Evolutionary conservation across 495 filamentous ascomycete species (phyloP).

Genomic region (Mytilinidion resinicola): DNA sequence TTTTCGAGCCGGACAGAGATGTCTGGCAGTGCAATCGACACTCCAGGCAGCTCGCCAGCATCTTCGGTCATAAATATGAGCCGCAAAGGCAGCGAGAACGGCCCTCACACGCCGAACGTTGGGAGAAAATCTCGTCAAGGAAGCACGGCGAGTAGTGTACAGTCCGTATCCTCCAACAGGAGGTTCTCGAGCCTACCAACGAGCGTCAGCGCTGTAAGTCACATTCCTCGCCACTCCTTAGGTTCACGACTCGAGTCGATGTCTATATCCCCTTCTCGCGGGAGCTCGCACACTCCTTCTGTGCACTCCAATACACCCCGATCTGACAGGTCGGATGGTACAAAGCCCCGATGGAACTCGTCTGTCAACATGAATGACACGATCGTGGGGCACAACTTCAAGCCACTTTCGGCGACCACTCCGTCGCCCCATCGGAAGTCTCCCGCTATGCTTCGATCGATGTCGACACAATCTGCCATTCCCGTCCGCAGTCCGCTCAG

Average conservation of each 20-base stretch:
- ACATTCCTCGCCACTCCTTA: slow-evolving; percentile 37
- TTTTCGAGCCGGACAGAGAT: slow-evolving; percentile 65
- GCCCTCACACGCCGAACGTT: slow-evolving; percentile 18
- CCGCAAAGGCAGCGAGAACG: slow-evolving; percentile 32
- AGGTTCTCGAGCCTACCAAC: slow-evolving; percentile 31
- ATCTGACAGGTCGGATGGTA: slow-evolving; percentile 33
- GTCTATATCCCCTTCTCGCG: slow-evolving; percentile 28
- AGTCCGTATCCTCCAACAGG: slow-evolving; percentile 13
- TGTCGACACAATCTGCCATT: slow-evolving; percentile 25
- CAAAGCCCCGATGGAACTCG: slow-evolving; percentile 73
- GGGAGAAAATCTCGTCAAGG: slow-evolving; percentile 27
- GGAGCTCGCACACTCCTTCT: slow-evolving; percentile 25
- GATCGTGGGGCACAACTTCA: slow-evolving; percentile 63
- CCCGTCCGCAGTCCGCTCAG: slow-evolving; percentile 25
- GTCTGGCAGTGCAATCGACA: slow-evolving; percentile 64
- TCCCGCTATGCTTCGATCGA: slow-evolving; percentile 15
- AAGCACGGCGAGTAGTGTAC: slow-evolving; percentile 20
- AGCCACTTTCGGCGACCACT: slow-evolving; percentile 55
- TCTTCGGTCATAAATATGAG: slow-evolving; percentile 63
- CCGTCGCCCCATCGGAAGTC: slow-evolving; percentile 49
- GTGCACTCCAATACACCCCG: slow-evolving; percentile 13
- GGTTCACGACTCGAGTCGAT: slow-evolving; percentile 27
- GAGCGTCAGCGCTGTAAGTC: slow-evolving; percentile 30
- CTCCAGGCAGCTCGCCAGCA: slow-evolving; percentile 82
- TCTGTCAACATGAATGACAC: slow-evolving; percentile 65